phyloP scores from a whole-genome alignment of 768 basidiomycete species.

The Mycena galopus region DNA sequence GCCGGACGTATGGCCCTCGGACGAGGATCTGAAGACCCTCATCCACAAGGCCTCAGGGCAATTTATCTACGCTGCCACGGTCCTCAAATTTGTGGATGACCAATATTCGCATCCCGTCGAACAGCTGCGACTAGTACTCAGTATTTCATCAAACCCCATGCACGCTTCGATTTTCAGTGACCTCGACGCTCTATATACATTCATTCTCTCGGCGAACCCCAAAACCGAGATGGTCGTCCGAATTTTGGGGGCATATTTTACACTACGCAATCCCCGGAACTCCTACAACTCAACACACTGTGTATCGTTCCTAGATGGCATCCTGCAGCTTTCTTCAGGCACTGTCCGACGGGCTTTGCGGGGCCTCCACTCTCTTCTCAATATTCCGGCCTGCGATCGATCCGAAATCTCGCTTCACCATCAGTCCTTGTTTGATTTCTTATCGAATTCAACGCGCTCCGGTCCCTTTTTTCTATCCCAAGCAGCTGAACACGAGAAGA shows the following conservation, averaged over 20 bases:
- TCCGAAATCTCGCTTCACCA: neutral
- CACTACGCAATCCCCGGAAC: neutral
- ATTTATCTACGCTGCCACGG: conserved; percentile 45
- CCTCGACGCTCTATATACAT: neutral
- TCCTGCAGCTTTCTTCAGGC: neutral
- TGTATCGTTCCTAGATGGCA: neutral
- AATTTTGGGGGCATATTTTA: neutral
- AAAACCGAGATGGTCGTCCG: neutral
- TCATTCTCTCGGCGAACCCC: neutral
- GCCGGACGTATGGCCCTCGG: conserved; percentile 17
- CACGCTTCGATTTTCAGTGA: neutral
- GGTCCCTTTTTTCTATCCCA: neutral
- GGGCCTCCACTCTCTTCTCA: neutral
- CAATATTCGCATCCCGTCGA: conserved; percentile 17
- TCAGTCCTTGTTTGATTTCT: neutral
- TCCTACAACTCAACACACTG: too few species aligned
- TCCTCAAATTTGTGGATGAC: conserved; percentile 42
- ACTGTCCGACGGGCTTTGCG: neutral
- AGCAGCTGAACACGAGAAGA: neutral
- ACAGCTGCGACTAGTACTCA: neutral
- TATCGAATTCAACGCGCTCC: neutral
- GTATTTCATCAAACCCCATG: neutral
- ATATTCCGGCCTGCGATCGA: neutral
- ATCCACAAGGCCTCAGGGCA: conserved; percentile 17
- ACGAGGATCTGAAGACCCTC: conserved; percentile 13